Base-by-base conservation (phyloP, 176 grass and related monocot species). In the Oryza officinalis region DNA sequence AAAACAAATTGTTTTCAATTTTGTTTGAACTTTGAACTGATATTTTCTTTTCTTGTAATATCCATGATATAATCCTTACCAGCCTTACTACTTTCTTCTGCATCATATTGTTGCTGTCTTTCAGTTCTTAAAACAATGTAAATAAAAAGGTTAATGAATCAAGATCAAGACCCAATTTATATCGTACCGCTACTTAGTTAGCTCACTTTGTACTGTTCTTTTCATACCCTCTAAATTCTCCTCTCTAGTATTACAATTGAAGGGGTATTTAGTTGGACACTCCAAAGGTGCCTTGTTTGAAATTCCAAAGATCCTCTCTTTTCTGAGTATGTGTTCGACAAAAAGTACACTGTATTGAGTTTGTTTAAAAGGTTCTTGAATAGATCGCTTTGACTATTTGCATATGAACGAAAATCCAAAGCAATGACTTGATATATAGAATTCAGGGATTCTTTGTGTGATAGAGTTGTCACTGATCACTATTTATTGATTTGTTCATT, bases 181-280 rank as follows among this genome's bases (percentile, higher is more conserved):
- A 18, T 63, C 22, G 50, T 72, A 43, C 26, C 35, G 2, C 40
- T 74, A 44, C 28, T 49, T 83, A 40, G 32, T 83, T 74, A 30
- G 27, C 57, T 74, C 25, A 27, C n/a, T 20, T 49, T 49, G 63
- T 74, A 49, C 37, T 20, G 18, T 2, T 74, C 64, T 10, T 41
- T 28, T 63, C 49, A 64, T 82, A 63, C 3, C 12, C 17, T 71
- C 6, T 14, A 25, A 0, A 11, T 61, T 23, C 4, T 54, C 20
- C 57, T 60, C 22, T 23, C 23, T 23, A n/a, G 22, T 25, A n/a
- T 8, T 11, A 23, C 23, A 23, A 60, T 60, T 64, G 1, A 73
- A 72, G 30, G 17, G 54, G 5, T 30, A 73, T 43, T 74, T 83
- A 74, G 37, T 73, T 65, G 70, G 57, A 22, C 27, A 73, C 50